These are phyloP conservation scores for Maudiozyma bulderi DNA, from an alignment of 805 yeast genomes.

Conservation along the genomic window DNA sequence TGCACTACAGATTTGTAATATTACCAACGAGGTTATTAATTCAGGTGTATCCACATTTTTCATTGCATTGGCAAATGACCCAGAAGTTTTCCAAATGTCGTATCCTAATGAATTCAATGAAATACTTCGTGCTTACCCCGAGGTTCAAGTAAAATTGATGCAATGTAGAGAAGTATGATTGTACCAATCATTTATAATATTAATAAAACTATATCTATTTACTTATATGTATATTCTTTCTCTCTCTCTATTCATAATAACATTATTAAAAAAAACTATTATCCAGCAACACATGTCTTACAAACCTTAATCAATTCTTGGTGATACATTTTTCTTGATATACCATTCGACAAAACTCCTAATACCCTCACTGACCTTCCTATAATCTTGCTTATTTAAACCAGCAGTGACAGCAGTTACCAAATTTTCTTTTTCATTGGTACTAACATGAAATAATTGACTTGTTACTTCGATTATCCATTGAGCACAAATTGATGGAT, in stretches of 20 bases:
- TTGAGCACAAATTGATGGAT: constrained; percentile 28
- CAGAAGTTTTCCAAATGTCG: constrained; percentile 66
- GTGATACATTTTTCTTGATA: constrained; percentile 58
- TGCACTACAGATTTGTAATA: constrained; percentile 63
- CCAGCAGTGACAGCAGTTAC: constrained; percentile 49
- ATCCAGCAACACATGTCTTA: neutral
- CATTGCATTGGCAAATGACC: constrained; percentile 75
- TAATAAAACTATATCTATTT: neutral
- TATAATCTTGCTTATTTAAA: constrained; percentile 55
- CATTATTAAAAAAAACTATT: neutral
- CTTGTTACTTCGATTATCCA: constrained; percentile 50
- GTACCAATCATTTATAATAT: neutral
- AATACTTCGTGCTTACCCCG: constrained; percentile 57
- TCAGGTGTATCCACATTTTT: constrained; percentile 79
- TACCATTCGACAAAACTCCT: constrained; percentile 80
- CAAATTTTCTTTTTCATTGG: constrained; percentile 59
- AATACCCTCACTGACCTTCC: constrained; percentile 62
- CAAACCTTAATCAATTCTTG: constrained; percentile 26
- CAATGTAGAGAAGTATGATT: constrained; percentile 17
- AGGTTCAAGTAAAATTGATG: constrained; percentile 48
- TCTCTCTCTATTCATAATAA: neutral
- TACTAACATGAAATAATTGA: constrained; percentile 50
- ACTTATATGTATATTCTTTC: neutral
- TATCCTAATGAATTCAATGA: constrained; percentile 62
- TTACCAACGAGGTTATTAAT: constrained; percentile 64